A percentile compares a stretch with the other conserved stretches of the same genome.
These are phyloP conservation scores for Adiantum capillusveneris DNA, from an alignment of 75 land plant species.

Conservation along the genomic window DNA sequence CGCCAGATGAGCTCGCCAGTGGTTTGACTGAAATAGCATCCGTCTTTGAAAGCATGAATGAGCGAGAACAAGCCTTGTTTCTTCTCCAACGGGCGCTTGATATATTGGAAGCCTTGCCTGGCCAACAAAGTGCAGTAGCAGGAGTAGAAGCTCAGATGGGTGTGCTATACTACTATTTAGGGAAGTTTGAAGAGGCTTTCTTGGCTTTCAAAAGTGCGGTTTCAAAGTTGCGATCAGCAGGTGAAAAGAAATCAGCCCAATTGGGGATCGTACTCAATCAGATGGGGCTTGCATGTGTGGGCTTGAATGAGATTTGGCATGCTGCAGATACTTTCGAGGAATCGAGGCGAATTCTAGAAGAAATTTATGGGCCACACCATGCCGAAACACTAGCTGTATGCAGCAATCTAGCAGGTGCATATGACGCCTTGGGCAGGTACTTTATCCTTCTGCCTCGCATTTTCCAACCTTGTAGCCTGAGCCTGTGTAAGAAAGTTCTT, in stretches of 20 bases:
- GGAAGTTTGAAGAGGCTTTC: conserved; percentile 44
- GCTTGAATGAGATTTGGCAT: conserved; percentile 46
- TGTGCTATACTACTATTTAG: conserved; percentile 60
- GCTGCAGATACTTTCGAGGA: conserved; percentile 74
- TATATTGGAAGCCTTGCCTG: conserved; percentile 56
- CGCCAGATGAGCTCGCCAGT: conserved; percentile 51
- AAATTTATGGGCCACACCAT: conserved; percentile 69
- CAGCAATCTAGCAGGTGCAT: conserved; percentile 79
- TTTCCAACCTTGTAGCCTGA: too few relatives aligned
- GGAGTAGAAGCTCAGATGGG: conserved; percentile 95
- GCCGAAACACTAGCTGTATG: conserved; percentile 75
- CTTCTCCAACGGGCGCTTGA: conserved; percentile 59
- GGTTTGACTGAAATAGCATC: conserved; percentile 70
- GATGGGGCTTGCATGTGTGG: conserved; percentile 79
- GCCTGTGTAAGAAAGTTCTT: conserved; percentile 6
- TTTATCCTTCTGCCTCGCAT: neutral
- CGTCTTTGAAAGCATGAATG: conserved; percentile 68
- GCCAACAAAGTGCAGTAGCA: conserved; percentile 59
- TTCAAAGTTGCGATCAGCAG: conserved; percentile 50
- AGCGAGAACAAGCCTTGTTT: conserved; percentile 56
- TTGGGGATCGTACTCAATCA: conserved; percentile 75
- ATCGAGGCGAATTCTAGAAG: conserved; percentile 59
- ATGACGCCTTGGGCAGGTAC: conserved; percentile 94
- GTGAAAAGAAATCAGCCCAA: conserved; percentile 46
- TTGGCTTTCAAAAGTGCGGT: conserved; percentile 50